These are phyloP conservation scores for Botrytis hyacinthi DNA, from an alignment of 2,329 filamentous ascomycete genomes.

Conservation along the genomic window DNA sequence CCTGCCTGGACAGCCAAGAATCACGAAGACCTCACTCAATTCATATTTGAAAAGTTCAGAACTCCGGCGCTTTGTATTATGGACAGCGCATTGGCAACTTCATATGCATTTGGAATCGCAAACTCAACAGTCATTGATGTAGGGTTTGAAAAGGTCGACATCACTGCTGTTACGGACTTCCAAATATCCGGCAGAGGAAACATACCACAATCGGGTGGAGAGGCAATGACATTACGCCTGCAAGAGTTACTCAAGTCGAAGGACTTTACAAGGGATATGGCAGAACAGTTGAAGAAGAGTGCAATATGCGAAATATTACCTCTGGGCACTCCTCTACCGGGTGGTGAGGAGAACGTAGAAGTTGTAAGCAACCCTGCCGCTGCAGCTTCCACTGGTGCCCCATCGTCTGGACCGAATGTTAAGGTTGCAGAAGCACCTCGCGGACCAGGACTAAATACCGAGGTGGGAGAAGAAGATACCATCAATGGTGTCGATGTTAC, in stretches of 20 bases:
- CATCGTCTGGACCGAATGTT: constrained; percentile 38
- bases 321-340: constrained; percentile 47
- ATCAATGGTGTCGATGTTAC: constrained; percentile 43
- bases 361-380: constrained; percentile 38
- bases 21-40: constrained; percentile 83
- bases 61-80: constrained; percentile 88
- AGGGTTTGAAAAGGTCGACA: constrained; percentile 86
- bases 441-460: constrained; percentile 27
- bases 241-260: constrained; percentile 61
- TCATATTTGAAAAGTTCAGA: constrained; percentile 96
- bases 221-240: constrained; percentile 77
- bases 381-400: constrained; percentile 37
- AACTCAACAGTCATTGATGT: constrained; percentile 88
- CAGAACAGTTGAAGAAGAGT: constrained; percentile 68
- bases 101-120: constrained; percentile 74
- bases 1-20: constrained; percentile 88
- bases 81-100: constrained; percentile 81
- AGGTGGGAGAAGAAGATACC: constrained; percentile 40
- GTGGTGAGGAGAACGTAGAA: constrained; percentile 47
- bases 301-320: constrained; percentile 65
- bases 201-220: constrained; percentile 71
- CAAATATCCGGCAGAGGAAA: constrained; percentile 64
- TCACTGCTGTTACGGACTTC: constrained; percentile 86
- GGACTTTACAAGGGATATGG: constrained; percentile 63
- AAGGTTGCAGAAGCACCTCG: constrained; percentile 37